phyloP scores from a whole-genome alignment of 148 eudicot species.

The Chenopodium suecicum region DNA sequence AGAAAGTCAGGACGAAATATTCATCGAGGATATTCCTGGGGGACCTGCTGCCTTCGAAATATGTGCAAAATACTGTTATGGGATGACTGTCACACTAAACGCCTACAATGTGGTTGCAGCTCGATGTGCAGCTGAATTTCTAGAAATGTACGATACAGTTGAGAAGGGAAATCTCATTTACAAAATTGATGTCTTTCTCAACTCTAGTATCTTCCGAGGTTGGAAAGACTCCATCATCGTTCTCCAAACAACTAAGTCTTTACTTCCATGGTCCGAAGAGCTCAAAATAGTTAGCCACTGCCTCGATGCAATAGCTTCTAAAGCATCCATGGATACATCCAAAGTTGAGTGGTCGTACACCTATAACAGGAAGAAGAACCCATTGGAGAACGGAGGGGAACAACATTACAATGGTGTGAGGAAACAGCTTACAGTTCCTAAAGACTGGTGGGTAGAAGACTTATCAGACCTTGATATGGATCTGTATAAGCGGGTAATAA shows the following conservation, averaged over 20 bases:
- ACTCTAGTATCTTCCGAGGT: constrained; percentile 74
- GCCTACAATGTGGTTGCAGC: constrained; percentile 85
- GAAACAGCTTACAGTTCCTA: constrained; percentile 61
- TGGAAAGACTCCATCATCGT: constrained; percentile 96
- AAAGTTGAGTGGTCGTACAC: constrained; percentile 96
- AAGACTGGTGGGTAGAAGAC: constrained; percentile 99
- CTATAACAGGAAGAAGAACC: constrained; percentile 63
- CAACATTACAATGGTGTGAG: constrained; percentile 58
- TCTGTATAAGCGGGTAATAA: constrained; percentile 61
- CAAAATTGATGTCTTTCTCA: constrained; percentile 83
- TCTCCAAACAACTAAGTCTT: constrained; percentile 70
- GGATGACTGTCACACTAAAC: constrained; percentile 82
- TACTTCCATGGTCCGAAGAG: constrained; percentile 79
- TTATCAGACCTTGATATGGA: constrained; percentile 77
- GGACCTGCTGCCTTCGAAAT: constrained; percentile 84
- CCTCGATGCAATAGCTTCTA: constrained; percentile 71
- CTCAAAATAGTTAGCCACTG: constrained; percentile 71
- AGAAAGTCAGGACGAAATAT: constrained; percentile 57
- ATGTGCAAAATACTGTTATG: constrained; percentile 88
- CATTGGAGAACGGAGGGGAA: constrained; percentile 62
- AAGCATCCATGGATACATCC: constrained; percentile 67
- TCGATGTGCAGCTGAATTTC: constrained; percentile 88
- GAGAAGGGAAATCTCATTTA: constrained; percentile 43
- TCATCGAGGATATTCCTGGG: constrained; percentile 74
- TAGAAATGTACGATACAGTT: constrained; percentile 23